Conservation (phyloP, 768 basidiomycete genomes). For the Gloeopeniophorella convolvens region DNA sequence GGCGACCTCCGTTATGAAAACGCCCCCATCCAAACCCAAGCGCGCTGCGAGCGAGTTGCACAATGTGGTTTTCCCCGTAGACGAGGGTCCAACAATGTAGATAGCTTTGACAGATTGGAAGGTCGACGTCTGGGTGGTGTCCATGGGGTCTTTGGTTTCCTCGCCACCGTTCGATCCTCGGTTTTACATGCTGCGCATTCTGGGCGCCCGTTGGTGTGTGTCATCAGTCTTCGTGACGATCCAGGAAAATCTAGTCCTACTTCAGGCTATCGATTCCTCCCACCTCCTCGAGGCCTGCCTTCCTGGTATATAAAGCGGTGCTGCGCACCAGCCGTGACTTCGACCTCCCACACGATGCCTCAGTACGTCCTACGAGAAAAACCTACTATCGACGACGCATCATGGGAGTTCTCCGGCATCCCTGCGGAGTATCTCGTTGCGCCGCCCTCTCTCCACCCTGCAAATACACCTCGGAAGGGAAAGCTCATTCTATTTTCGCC, state of each 20-base stretch:
- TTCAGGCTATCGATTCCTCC: neutral
- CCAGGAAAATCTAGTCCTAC: neutral
- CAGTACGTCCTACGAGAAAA: conserved; percentile 31
- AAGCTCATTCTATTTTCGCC: conserved; percentile 43
- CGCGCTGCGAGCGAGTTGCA: conserved; percentile 44
- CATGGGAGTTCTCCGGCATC: conserved; percentile 45
- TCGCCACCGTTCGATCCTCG: neutral
- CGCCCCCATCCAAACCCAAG: conserved; percentile 30
- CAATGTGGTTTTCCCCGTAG: conserved; percentile 67
- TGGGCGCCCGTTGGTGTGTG: neutral
- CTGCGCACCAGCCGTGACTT: neutral
- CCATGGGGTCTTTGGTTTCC: neutral
- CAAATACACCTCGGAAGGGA: conserved; percentile 4
- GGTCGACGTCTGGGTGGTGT: neutral
- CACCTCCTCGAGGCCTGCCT: neutral
- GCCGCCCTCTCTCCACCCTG: neutral
- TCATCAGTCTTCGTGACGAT: neutral
- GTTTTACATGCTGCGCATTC: neutral
- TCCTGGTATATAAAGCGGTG: neutral
- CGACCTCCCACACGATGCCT: neutral
- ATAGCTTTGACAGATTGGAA: conserved; percentile 11
- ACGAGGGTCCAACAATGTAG: conserved; percentile 32
- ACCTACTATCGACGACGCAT: conserved; percentile 42
- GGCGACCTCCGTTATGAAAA: conserved; percentile 55
- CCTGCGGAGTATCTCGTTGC: conserved; percentile 23